phyloP scores from a whole-genome alignment of 2,329 filamentous ascomycete genomes.

The Claviceps maximensis region DNA sequence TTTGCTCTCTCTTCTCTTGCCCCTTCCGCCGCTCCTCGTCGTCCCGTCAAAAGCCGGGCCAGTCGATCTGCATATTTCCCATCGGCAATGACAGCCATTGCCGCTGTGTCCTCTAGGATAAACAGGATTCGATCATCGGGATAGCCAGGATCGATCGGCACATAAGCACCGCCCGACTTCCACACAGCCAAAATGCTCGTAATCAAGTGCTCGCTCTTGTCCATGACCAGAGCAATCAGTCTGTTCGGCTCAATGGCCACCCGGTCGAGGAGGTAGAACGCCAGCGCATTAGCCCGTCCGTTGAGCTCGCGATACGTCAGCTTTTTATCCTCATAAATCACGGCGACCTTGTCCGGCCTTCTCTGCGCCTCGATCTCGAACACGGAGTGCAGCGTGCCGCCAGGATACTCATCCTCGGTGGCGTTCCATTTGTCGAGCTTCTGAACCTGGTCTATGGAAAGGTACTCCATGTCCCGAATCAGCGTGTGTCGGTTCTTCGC shows the following conservation, averaged over 20 bases:
- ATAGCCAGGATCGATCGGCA: conserved; percentile 6
- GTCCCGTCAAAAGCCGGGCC: neutral
- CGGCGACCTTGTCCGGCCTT: neutral
- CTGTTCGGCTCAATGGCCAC: neutral
- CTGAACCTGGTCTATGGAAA: neutral
- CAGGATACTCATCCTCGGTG: neutral
- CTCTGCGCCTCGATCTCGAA: conserved; percentile 1
- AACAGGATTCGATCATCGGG: conserved; percentile 3
- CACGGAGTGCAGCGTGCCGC: neutral
- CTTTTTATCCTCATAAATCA: neutral
- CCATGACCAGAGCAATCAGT: neutral
- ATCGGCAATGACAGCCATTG: neutral
- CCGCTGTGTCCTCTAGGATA: neutral
- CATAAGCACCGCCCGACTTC: conserved; percentile 3
- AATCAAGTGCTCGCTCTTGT: conserved; percentile 1
- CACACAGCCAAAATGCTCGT: neutral
- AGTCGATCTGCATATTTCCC: neutral
- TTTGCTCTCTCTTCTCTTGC: too few species aligned
- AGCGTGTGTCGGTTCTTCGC: neutral
- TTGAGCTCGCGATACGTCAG: neutral
- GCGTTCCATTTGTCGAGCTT: neutral
- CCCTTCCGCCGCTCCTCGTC: too few species aligned
- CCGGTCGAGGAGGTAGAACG: neutral
- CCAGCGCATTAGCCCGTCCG: neutral
- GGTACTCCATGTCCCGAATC: neutral